Evolutionary conservation across 108 stramenopile species (phyloP), one percentile per base, ranked within the genome.

Genomic region (Epipyxis sp.): DNA sequence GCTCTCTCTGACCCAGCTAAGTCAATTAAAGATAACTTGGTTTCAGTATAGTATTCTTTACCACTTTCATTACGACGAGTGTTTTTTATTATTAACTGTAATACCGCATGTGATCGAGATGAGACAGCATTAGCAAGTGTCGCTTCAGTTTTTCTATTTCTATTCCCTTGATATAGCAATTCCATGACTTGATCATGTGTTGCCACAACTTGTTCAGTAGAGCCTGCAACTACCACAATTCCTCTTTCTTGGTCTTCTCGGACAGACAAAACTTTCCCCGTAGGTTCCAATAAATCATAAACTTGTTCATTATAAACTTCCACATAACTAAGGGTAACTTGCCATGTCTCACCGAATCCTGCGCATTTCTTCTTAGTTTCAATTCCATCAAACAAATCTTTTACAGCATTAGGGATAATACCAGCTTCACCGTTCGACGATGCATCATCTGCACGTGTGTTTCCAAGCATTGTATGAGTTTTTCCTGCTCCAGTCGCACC

Each of bases 301-400:
- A 89, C 82, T 27, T 85, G 86, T 80, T 89, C 88, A 85, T 89
- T 89, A 78, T 88, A 89, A 35, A 89, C 88, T 80, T 89, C 81
- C 41, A 87, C 42, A 59, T 32, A 87, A 29, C 59, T 82, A 16
- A 62, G 76, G 16, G n/a, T n/a, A 2, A 86, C 59, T 13, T 25
- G 40, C 59, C 65, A 78, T 40, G 57, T 78, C 68, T 57, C 79
- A 37, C 72, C 79, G 30, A 80, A 0, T 1, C 0, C 59, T 44
- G 76, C 40, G 34, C 42, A 77, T 27, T 62, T 40, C 1, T 20
- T 6, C 0, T 76, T 82, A 43, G 45, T 43, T 3, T 86, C 43
- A 40, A 88, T 30, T 13, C 44, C 65, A 1, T 42, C 61, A 65
- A 89, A 89, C 0, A 89, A 34, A 61, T 88, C 88, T 0, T 76